Evolutionary conservation across 371 early-diverging fungal genomes (phyloP).

Genomic region (Apophysomyces variabilis): DNA sequence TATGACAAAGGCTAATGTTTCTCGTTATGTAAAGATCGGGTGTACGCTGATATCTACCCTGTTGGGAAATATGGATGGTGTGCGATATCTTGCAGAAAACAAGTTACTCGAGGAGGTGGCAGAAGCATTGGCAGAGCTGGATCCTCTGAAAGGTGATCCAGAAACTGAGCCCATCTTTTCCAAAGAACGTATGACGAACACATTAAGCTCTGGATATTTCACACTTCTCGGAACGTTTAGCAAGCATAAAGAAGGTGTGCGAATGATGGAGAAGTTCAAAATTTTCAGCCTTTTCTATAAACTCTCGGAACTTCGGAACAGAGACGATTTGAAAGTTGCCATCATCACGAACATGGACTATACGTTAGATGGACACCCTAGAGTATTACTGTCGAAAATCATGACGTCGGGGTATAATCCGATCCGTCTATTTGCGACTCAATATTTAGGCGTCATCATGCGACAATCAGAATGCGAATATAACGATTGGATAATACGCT

Average conservation of each 20-base stretch:
- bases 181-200: conserved; percentile 73
- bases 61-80: conserved; percentile 66
- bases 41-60: conserved; percentile 69
- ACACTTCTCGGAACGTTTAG: conserved; percentile 73
- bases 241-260: conserved; percentile 69
- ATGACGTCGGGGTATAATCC: conserved; percentile 84
- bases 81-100: conserved; percentile 71
- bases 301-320: conserved; percentile 77
- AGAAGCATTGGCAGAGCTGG: conserved; percentile 71
- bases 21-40: conserved; percentile 63
- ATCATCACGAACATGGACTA: conserved; percentile 82
- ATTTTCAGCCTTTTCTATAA: conserved; percentile 83
- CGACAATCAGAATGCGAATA: conserved; percentile 64
- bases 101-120: conserved; percentile 71
- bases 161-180: conserved; percentile 79
- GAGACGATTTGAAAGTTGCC: conserved; percentile 82
- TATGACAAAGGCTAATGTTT: conserved; percentile 50
- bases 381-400: conserved; percentile 80
- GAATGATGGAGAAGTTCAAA: conserved; percentile 74
- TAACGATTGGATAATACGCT: conserved; percentile 77
- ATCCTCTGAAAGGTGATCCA: conserved; percentile 53
- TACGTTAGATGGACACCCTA: conserved; percentile 82
- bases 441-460: conserved; percentile 69
- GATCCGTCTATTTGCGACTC: conserved; percentile 80
- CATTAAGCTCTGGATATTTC: conserved; percentile 81